These are phyloP conservation scores for Beta vulgaris DNA, from an alignment of 148 eudicot species.

Conservation along the genomic window DNA sequence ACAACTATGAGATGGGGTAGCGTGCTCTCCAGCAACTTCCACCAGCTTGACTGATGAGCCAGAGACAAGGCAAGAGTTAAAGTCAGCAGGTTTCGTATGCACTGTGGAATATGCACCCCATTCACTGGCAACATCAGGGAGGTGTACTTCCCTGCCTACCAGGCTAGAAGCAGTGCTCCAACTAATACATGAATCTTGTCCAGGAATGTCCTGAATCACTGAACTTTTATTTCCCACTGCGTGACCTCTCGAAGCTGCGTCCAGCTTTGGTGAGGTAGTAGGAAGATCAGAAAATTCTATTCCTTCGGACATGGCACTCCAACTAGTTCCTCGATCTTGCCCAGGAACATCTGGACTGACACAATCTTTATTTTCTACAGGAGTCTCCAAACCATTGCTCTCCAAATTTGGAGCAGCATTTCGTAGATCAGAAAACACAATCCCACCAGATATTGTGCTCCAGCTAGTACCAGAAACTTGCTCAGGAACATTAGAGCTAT, in stretches of 20 bases:
- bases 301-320: constrained; percentile 30
- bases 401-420: constrained; percentile 16
- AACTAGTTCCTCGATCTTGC: constrained; percentile 37
- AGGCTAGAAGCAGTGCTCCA: constrained; percentile 67
- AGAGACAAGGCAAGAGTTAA: constrained; percentile 44
- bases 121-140: constrained; percentile 43
- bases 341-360: constrained; percentile 31
- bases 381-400: constrained; percentile 24
- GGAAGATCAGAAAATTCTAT: constrained; percentile 34
- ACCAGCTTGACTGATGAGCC: constrained; percentile 37
- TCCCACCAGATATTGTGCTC: constrained; percentile 19
- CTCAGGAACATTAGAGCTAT: constrained; percentile 10
- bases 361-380: constrained; percentile 34
- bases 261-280: constrained; percentile 37
- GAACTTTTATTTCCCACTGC: constrained; percentile 33
- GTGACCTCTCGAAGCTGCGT: constrained; percentile 28
- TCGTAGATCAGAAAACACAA: constrained; percentile 22
- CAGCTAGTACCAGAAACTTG: constrained; percentile 21
- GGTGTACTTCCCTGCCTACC: constrained; percentile 39
- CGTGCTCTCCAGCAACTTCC: constrained; percentile 28
- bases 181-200: constrained; percentile 49
- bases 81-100: constrained; percentile 41
- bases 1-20: constrained; percentile 29
- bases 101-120: constrained; percentile 57
- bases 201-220: constrained; percentile 28